Conservation (phyloP, 192 early-diverging fungal species). For the Haplosporangium gracile region DNA sequence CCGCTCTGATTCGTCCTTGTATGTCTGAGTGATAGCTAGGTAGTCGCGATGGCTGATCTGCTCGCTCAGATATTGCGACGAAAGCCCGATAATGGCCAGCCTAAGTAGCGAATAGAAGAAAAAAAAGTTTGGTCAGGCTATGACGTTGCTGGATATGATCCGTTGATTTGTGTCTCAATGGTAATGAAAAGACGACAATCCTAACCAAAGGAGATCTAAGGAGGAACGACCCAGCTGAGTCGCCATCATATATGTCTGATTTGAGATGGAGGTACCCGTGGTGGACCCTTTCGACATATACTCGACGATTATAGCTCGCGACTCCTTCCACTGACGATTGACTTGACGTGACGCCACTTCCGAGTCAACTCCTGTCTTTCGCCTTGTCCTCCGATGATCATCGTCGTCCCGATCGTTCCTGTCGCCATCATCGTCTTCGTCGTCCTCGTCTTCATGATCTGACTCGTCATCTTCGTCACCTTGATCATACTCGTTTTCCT, state of each 20-base stretch:
- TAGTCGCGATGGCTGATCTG: slow-evolving; percentile 80
- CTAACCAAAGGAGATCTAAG: slow-evolving; percentile 84
- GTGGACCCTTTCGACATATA: slow-evolving; percentile 83
- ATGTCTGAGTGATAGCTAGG: slow-evolving; percentile 66
- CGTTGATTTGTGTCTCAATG: neutral
- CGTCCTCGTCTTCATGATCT: slow-evolving; percentile 48
- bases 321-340: slow-evolving; percentile 52
- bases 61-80: slow-evolving; percentile 83
- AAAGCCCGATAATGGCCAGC: slow-evolving; percentile 85
- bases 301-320: slow-evolving; percentile 69
- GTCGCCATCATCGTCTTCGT: slow-evolving; percentile 44
- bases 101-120: slow-evolving; percentile 47
- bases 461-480: slow-evolving; percentile 51
- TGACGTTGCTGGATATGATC: neutral
- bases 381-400: slow-evolving; percentile 59
- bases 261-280: slow-evolving; percentile 79
- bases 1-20: slow-evolving; percentile 79
- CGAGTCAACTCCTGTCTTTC: slow-evolving; percentile 48
- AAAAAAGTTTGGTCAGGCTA: neutral
- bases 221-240: slow-evolving; percentile 79
- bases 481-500: slow-evolving; percentile 56
- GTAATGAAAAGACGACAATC: neutral
- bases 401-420: slow-evolving; percentile 33
- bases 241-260: slow-evolving; percentile 79
- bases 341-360: slow-evolving; percentile 50